Conservation (phyloP, 768 basidiomycete species). For the Boletus eberwhitei region DNA sequence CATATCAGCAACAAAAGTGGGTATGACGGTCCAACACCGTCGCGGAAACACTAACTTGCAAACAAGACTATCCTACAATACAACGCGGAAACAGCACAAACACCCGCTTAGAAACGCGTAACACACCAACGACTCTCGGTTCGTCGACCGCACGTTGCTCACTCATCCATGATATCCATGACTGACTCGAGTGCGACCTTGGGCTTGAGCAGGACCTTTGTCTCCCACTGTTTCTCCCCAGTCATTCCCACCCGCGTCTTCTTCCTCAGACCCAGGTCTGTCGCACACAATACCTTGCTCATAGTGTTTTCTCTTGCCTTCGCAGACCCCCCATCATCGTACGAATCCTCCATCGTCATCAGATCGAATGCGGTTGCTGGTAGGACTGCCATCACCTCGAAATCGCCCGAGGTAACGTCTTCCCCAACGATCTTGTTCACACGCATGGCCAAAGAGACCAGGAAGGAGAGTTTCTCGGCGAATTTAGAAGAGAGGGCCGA, state of each 20-base stretch:
- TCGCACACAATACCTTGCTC: slow-evolving; percentile 34
- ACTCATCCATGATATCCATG: slow-evolving; percentile 34
- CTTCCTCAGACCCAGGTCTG: slow-evolving; percentile 36
- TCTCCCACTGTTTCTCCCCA: slow-evolving; percentile 30
- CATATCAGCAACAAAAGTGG: neutral
- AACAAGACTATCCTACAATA: neutral
- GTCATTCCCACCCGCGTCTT: slow-evolving; percentile 23
- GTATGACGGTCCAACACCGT: neutral
- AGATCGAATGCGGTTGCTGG: slow-evolving; percentile 26
- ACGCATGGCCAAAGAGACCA: slow-evolving; percentile 45
- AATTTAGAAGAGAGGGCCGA: slow-evolving; percentile 43
- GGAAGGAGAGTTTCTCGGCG: slow-evolving; percentile 37
- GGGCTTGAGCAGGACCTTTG: slow-evolving; percentile 35
- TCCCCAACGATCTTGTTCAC: slow-evolving; percentile 40
- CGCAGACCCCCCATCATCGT: slow-evolving; percentile 24
- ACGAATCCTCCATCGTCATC: slow-evolving; percentile 31
- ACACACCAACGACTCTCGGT: neutral
- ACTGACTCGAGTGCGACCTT: slow-evolving; percentile 39
- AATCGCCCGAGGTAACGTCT: slow-evolving; percentile 31
- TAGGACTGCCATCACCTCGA: slow-evolving; percentile 28
- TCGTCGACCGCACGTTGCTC: neutral
- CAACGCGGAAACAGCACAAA: neutral
- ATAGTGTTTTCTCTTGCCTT: neutral
- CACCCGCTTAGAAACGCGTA: neutral
- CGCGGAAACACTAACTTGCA: neutral